Evolutionary conservation across 176 grass and related monocot species (phyloP), one percentile per base, ranked within the genome.

Genomic region (Bolboschoenus planiculmis): DNA sequence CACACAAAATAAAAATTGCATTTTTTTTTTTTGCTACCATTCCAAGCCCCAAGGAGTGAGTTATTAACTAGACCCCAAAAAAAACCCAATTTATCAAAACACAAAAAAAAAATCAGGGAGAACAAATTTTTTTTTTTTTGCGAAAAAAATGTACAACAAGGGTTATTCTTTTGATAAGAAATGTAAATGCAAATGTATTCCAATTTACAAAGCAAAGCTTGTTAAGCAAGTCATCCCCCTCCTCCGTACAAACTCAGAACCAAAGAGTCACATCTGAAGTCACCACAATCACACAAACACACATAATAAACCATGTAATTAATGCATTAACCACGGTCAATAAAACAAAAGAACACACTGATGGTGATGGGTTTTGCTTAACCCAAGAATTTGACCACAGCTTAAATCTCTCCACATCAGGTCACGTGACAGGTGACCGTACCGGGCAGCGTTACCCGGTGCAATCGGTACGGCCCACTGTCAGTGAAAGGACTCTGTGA

Each of bases 361-460:
- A n/a, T 53, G 26, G 62, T 4, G n/a, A n/a, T n/a, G n/a, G n/a
- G 55, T 30, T 27, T 65, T 56, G 57, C 37, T 85, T 85, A 85
- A 85, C 58, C 56, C 54, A 80, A 78, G 56, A 57, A 80, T 80
- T 80, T 85, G 84, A 80, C 84, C 54, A 47, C 43, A 58, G 43
- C 6, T 48, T 48, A 48, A 4, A 21, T n/a, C n/a, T n/a, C n/a
- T n/a, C n/a, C 21, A 61, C 10, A 61, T 61, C 9, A 27, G 20
- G 54, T 65, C 40, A 33, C 84, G 58, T 82, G 79, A 82, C 21
- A 36, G 14, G 0, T 13, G 24, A 64, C 72, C 75, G 73, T 65
- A 76, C 43, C n/a, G 10, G 50, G 51, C 47, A 11, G 64, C 54
- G 68, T 34, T 54, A 53, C 63, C 8, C 64, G 47, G 65, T 47